Conservation (phyloP, 768 basidiomycete genomes). For the Cystofilobasidium macerans region DNA sequence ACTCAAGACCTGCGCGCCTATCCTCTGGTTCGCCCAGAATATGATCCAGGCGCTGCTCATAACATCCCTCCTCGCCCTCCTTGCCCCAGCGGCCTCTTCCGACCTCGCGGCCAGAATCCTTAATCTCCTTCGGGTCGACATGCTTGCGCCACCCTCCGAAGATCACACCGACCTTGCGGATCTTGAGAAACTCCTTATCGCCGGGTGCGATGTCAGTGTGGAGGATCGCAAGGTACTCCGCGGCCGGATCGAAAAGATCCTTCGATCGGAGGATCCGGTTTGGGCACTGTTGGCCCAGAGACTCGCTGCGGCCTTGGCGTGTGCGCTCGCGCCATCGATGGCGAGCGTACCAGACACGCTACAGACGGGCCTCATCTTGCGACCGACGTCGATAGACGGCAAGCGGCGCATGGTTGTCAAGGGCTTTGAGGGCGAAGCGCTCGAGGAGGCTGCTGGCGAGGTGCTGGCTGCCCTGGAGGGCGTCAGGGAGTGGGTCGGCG, state of each 20-base stretch:
- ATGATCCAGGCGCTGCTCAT: slow-evolving; percentile 13
- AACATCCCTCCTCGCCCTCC: slow-evolving; percentile 3
- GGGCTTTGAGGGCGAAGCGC: slow-evolving; percentile 16
- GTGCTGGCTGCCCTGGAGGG: slow-evolving; percentile 44
- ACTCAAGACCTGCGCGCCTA: background rate
- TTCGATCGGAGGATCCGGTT: slow-evolving; percentile 10
- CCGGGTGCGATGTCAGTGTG: background rate
- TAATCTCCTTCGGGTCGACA: background rate
- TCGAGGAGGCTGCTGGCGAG: slow-evolving; percentile 10
- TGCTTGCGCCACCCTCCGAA: background rate
- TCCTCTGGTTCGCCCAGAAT: slow-evolving; percentile 16
- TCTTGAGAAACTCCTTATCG: background rate
- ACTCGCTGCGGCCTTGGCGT: background rate
- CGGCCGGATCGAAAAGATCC: background rate
- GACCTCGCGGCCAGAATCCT: background rate
- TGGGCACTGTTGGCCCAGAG: slow-evolving; percentile 6
- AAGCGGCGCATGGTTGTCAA: background rate
- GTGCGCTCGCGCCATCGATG: background rate
- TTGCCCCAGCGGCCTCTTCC: background rate
- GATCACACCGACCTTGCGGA: slow-evolving; percentile 9
- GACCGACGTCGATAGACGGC: background rate
- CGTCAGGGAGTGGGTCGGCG: slow-evolving; percentile 45
- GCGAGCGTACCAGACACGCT: background rate
- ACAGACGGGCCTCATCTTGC: background rate
- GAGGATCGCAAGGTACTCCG: background rate